Evolutionary conservation across 2,329 filamentous ascomycete genomes (phyloP).

Genomic region (Tolypocladium ophioglossoides): DNA sequence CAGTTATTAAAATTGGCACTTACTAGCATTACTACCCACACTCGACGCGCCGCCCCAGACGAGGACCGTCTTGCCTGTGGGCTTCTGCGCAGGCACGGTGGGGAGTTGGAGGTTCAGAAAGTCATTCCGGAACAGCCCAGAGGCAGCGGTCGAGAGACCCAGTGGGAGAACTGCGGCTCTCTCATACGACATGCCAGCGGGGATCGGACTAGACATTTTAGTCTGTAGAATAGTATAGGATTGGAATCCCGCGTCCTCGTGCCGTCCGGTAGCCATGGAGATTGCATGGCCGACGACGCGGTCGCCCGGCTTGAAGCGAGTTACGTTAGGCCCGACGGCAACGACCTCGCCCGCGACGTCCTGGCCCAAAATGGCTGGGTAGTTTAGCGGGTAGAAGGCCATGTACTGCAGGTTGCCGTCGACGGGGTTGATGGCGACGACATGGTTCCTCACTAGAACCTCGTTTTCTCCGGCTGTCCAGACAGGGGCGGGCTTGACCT

Average conservation of each 20-base stretch:
- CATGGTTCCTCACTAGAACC: constrained; percentile 17
- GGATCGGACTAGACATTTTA: constrained; percentile 9
- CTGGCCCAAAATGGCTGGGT: constrained; percentile 18
- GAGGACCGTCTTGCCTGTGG: not conserved
- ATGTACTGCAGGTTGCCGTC: constrained; percentile 14
- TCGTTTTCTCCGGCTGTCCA: constrained; percentile 4
- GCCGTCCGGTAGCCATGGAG: constrained; percentile 18
- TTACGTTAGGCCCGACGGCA: constrained; percentile 15
- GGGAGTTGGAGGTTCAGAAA: constrained; percentile 11
- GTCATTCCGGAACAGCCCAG: constrained; percentile 10
- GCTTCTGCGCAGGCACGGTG: constrained; percentile 23
- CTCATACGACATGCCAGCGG: constrained; percentile 7
- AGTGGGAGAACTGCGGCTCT: constrained; percentile 12
- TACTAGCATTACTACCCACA: not conserved
- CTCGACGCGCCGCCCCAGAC: not conserved
- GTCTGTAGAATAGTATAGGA: constrained; percentile 6
- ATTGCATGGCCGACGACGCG: constrained; percentile 14
- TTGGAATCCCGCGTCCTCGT: constrained; percentile 8
- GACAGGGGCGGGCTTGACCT: not conserved
- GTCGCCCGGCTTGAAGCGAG: constrained; percentile 10
- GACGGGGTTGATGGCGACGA: constrained; percentile 21
- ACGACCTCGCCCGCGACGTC: constrained; percentile 22
- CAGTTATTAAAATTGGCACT: not conserved
- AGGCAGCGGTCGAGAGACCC: constrained; percentile 9
- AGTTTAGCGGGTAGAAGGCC: constrained; percentile 11